Base-by-base conservation (phyloP, 1,139 yeast genomes). In the Nakaseomyces sp. region DNA sequence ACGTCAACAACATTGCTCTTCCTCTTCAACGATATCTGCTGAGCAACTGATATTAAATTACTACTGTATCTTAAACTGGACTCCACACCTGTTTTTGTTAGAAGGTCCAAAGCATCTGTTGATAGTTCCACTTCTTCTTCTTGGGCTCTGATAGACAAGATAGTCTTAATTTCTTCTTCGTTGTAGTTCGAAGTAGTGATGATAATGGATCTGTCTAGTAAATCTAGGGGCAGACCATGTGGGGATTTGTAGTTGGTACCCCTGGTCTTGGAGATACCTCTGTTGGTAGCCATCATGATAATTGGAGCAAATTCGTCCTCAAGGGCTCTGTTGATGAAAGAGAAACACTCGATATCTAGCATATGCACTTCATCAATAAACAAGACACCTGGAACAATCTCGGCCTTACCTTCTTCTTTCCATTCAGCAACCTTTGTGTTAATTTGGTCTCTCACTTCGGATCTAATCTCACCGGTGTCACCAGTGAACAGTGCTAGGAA, bases 321-420 rank as follows among this genome's bases (percentile, higher is more conserved):
- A 50, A 93, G 73, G 6, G 98, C 97, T 53, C 98, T 77, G 70
- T 93, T 93, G 60, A 93, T 79, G 65, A 86, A 93, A 20, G 98
- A 84, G 61, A 91, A 93, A 64, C 96, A 83, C 67, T 93, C 99
- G 58, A 93, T 86, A 65, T 93, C 99, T 54, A 93, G 77, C 97
- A 93, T 93, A 68, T 93, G 98, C 44, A 89, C 97, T 68, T 93
- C 99, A 67, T 93, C 99, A 57, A 93, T 87, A 66, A 93, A 93
- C 57, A 93, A 72, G 10, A 93, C 98, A 54, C 99, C 99, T n/a
- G 98, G 97, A 42, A 88, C 84, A 53, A 93, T 89, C 58, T 89
- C 96, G 10, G 98, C 98, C 65, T 91, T 93, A 47, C 98, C 98
- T 72, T 93, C 98, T 71, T 93, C 99, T 61, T 85, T 87, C 98